Conservation (phyloP, 2,329 filamentous ascomycete species). For the Botrytis tulipae region DNA sequence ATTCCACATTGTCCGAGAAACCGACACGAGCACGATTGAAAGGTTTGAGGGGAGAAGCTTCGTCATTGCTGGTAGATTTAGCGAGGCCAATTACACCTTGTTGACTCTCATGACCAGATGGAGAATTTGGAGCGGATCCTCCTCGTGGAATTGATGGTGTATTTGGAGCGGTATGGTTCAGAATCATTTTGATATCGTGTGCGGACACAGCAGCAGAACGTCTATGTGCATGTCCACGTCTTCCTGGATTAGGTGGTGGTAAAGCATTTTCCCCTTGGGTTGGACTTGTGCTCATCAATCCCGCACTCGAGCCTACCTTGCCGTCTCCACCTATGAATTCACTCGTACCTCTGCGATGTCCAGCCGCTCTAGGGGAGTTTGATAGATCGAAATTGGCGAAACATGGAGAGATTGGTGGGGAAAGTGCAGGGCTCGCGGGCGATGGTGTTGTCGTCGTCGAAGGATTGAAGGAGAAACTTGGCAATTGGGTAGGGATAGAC, state of each 20-base stretch:
- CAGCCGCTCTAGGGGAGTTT: constrained; percentile 50
- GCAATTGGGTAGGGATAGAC: constrained; percentile 39
- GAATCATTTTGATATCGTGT: constrained; percentile 72
- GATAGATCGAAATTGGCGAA: constrained; percentile 17
- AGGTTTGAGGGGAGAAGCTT: constrained; percentile 24
- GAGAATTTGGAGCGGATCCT: constrained; percentile 44
- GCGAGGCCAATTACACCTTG: not conserved
- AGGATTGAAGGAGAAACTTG: constrained; percentile 19
- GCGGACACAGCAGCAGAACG: constrained; percentile 74
- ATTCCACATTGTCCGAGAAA: constrained; percentile 81
- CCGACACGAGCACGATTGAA: constrained; percentile 65
- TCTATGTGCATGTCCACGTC: constrained; percentile 74
- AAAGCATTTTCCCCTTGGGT: constrained; percentile 62
- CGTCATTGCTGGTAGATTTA: constrained; percentile 8
- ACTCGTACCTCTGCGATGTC: constrained; percentile 75
- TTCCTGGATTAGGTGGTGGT: constrained; percentile 49
- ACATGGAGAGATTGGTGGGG: constrained; percentile 52
- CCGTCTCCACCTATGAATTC: constrained; percentile 79
- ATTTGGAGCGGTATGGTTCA: constrained; percentile 46
- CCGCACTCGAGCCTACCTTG: constrained; percentile 42
- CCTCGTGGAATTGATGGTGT: constrained; percentile 26
- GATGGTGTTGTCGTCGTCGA: constrained; percentile 37
- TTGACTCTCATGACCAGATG: constrained; percentile 38
- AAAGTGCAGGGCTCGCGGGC: constrained; percentile 45
- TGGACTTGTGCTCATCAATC: constrained; percentile 65